Base-by-base conservation (phyloP, 805 yeast species). In the Schizosaccharomyces japonicus region DNA sequence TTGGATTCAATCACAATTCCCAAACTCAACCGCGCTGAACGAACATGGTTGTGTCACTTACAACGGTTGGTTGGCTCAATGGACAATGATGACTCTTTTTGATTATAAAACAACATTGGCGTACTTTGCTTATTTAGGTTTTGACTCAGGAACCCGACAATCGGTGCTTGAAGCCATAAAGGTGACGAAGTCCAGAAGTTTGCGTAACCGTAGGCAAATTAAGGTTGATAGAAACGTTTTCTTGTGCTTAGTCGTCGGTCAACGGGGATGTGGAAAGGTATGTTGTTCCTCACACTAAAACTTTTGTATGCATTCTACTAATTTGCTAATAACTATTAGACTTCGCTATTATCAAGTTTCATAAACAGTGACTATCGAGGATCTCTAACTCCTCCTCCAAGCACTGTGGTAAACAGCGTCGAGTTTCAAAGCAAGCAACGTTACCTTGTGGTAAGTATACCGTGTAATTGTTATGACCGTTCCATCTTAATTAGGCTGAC, bases 41-140 rank as follows among this genome's bases (percentile, higher is more conserved):
- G 95, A 84, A 53, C 77, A 76, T 52, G 95, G 94, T 0, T 72
- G 75, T 58, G 84, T 90, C 3, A 83, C 96, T 0, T 62, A 90
- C 26, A 98, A 92, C 63, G 98, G 99, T 2, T 90, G 99, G 99
- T 63, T 90, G 33, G 98, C 98, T 0, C 96, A 87, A 57, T 90
- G 99, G 99, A 78, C 87, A 55, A 80, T 90, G 80, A 83, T 95
- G 0, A 87, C 96, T 0, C 84, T 75, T 54, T 64, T 90, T 28
- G 94, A 85, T 55, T 75, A 80, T 57, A 75, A 71, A 54, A 78
- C 83, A 0, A 84, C 96, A 0, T 68, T 90, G 47, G 92, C 83
- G 47, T 90, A 87, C 56, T 63, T 90, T 51, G 94, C 92, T 0
- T 82, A 81, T 63, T 68, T 90, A 49, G 99, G 98, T 0, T 87